phyloP scores from a whole-genome alignment of 208 protist genomes.

The Kentomonas sorsogonicus region DNA sequence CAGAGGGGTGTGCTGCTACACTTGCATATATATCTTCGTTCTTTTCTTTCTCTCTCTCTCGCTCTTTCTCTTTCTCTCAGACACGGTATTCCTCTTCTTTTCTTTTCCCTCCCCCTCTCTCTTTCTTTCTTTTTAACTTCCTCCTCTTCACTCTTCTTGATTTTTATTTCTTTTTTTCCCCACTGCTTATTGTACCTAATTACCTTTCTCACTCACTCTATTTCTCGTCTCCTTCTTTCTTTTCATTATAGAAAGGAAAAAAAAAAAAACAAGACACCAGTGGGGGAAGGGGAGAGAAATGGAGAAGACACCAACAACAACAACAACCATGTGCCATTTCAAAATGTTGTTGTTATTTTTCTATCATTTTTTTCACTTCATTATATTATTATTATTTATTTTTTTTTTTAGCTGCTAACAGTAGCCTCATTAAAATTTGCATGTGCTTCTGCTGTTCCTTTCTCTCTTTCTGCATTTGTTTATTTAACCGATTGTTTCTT shows the following conservation, averaged over 20 bases:
- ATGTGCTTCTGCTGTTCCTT: conserved; percentile 1
- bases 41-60: conserved; percentile 7
- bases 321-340: too few relatives aligned
- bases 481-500: neutral
- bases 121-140: conserved; percentile 4
- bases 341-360: conserved; percentile 9
- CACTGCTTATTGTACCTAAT: neutral
- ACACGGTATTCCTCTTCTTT: conserved; percentile 2
- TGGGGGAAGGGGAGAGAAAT: too few relatives aligned
- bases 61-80: conserved; percentile 1
- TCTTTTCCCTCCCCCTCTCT: neutral
- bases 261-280: neutral
- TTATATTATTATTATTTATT: conserved; percentile 2
- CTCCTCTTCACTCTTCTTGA: conserved; percentile 5
- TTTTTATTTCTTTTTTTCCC: conserved; percentile 9
- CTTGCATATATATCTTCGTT: conserved; percentile 1
- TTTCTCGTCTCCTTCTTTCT: conserved; percentile 6
- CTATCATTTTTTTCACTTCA: conserved; percentile 8
- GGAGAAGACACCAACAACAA: too few relatives aligned
- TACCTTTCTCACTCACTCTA: neutral
- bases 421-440: too few relatives aligned
- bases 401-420: too few relatives aligned
- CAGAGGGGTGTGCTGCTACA: neutral
- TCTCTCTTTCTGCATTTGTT: conserved; percentile 7
- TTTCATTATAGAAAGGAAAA: conserved; percentile 4